Evolutionary conservation across 1,139 yeast species (phyloP).

Genomic region (Zhuliangozyma blackwelliae): DNA sequence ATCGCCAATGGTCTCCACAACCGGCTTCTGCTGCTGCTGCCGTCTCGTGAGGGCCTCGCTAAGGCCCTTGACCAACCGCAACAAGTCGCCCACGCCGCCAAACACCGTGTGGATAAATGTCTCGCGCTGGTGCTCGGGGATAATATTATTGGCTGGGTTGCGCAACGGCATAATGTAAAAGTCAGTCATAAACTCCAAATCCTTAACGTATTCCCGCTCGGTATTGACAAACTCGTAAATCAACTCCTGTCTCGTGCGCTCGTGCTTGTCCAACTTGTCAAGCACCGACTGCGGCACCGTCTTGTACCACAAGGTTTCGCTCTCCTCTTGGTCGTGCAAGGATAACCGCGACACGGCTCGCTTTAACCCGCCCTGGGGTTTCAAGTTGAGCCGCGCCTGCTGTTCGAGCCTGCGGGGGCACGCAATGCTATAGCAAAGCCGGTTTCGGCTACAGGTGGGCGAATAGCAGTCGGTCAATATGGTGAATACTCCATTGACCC

Average conservation of each 20-base stretch:
- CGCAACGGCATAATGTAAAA: constrained; percentile 91
- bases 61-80: constrained; percentile 74
- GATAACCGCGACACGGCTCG: constrained; percentile 81
- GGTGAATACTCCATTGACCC: constrained; percentile 89
- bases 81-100: constrained; percentile 83
- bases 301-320: constrained; percentile 90
- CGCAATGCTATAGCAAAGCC: constrained; percentile 90
- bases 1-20: constrained; percentile 83
- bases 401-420: constrained; percentile 96
- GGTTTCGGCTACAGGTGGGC: constrained; percentile 89
- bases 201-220: constrained; percentile 92
- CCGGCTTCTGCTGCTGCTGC: constrained; percentile 79
- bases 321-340: constrained; percentile 72
- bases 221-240: constrained; percentile 92
- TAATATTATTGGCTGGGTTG: constrained; percentile 67
- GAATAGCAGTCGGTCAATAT: constrained; percentile 91
- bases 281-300: constrained; percentile 81
- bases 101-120: constrained; percentile 89
- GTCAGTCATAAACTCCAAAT: constrained; percentile 87
- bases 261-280: constrained; percentile 76
- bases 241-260: constrained; percentile 90
- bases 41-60: constrained; percentile 88
- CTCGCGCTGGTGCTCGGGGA: constrained; percentile 85
- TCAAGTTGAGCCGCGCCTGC: constrained; percentile 85
- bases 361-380: constrained; percentile 82